phyloP scores from a whole-genome alignment of 2,329 filamentous ascomycete genomes.

The Colletotrichum endophyticum region DNA sequence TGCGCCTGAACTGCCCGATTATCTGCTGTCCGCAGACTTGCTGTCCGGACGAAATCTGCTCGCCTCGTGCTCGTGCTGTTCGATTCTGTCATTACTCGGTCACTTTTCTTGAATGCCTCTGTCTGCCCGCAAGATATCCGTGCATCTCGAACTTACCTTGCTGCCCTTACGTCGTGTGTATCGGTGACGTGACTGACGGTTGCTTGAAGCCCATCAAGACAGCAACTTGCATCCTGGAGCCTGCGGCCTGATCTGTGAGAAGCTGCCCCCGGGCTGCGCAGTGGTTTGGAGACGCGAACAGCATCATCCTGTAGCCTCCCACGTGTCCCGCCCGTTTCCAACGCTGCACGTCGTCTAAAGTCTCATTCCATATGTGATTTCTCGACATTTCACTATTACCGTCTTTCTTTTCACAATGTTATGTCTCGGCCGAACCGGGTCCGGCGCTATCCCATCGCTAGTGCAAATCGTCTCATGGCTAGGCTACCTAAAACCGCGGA shows the following conservation, averaged over 20 bases:
- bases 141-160: background rate
- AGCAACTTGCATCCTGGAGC: background rate
- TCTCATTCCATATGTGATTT: background rate
- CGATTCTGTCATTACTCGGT: background rate
- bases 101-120: background rate
- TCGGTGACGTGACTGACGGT: background rate
- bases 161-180: background rate
- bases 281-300: background rate
- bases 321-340: background rate
- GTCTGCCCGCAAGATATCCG: background rate
- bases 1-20: background rate
- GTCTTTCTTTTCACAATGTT: background rate
- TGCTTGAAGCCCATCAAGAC: background rate
- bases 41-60: background rate
- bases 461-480: constrained; percentile 3
- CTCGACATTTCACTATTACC: background rate
- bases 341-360: background rate
- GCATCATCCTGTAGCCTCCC: background rate
- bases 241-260: background rate
- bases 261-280: background rate
- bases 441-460: background rate
- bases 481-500: background rate
- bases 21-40: background rate
- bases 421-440: constrained; percentile 6
- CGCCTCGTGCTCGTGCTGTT: background rate